Conservation (phyloP, 2,329 filamentous ascomycete species). For the Simplicillium sp. region DNA sequence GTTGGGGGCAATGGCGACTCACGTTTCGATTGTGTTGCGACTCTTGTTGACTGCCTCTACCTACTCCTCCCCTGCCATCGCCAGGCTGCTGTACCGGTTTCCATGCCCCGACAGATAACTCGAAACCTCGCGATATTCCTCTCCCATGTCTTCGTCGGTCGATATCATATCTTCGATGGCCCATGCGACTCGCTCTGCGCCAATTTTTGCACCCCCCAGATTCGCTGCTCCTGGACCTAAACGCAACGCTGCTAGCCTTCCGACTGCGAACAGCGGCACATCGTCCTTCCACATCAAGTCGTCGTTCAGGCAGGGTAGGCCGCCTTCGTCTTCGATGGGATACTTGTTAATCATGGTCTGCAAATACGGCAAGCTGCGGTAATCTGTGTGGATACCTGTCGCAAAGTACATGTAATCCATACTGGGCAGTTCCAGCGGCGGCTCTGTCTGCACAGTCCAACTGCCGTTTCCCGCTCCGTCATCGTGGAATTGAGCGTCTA, state of each 20-base stretch:
- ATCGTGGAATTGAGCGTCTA: slow-evolving; percentile 38
- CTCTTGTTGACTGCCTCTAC: too few relatives aligned
- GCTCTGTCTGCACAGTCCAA: slow-evolving; percentile 40
- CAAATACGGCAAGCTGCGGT: slow-evolving; percentile 51
- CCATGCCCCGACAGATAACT: slow-evolving; percentile 21
- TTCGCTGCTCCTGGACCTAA: slow-evolving; percentile 67
- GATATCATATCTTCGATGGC: slow-evolving; percentile 48
- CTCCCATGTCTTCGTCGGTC: slow-evolving; percentile 3
- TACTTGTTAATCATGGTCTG: slow-evolving; percentile 46
- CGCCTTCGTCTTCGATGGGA: slow-evolving; percentile 53
- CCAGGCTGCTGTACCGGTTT: slow-evolving; percentile 24
- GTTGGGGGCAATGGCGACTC: too few relatives aligned
- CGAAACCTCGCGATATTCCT: slow-evolving; percentile 1
- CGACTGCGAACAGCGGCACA: slow-evolving; percentile 66
- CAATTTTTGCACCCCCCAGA: slow-evolving; percentile 61
- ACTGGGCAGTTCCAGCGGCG: slow-evolving; percentile 39
- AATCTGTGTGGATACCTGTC: slow-evolving; percentile 59
- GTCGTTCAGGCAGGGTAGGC: slow-evolving; percentile 64
- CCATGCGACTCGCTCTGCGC: slow-evolving; percentile 66
- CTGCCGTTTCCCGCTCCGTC: slow-evolving; percentile 17
- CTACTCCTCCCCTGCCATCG: neutral
- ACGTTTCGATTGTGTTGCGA: too few relatives aligned
- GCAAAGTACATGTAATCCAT: slow-evolving; percentile 68
- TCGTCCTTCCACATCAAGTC: slow-evolving; percentile 66
- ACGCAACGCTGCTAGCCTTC: slow-evolving; percentile 55